These are phyloP conservation scores for Ceratobasidium sp. DNA, from an alignment of 1,284 basidiomycete genomes.

Conservation along the genomic window DNA sequence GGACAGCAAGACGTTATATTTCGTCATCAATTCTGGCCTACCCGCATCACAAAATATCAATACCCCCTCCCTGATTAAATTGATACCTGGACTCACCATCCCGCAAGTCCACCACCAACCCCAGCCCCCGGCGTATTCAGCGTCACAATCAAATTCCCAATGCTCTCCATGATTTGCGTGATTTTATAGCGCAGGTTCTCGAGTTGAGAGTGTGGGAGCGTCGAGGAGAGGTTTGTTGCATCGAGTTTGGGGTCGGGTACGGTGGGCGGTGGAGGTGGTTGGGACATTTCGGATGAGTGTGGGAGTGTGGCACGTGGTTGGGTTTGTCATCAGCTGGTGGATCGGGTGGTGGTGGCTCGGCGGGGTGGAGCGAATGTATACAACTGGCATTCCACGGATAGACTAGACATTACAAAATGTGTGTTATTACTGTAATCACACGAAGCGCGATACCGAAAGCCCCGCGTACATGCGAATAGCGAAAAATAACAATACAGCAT, in stretches of 20 bases:
- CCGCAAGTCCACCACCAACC: constrained; percentile 5
- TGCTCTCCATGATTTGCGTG: constrained; percentile 32
- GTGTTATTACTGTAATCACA: too few species aligned
- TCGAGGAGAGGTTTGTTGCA: neutral
- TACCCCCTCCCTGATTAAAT: neutral
- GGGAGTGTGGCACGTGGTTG: neutral
- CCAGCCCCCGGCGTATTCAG: constrained; percentile 4
- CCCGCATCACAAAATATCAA: neutral
- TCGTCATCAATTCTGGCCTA: constrained; percentile 35
- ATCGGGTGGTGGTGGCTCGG: too few species aligned
- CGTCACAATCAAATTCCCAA: constrained; percentile 5
- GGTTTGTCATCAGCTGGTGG: too few species aligned
- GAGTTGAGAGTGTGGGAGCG: constrained; percentile 26
- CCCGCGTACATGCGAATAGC: too few species aligned
- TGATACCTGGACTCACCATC: neutral
- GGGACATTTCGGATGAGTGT: constrained; percentile 1
- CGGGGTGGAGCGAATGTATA: too few species aligned
- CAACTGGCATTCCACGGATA: too few species aligned
- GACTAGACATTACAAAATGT: too few species aligned
- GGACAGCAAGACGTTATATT: constrained; percentile 28
- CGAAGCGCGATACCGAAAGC: too few species aligned
- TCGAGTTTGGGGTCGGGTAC: constrained; percentile 23
- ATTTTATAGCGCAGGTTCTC: constrained; percentile 36
- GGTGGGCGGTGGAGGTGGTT: neutral
- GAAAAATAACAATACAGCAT: too few species aligned